phyloP scores from a whole-genome alignment of 2,329 filamentous ascomycete genomes.

The Ceratocystis diversiconidia region DNA sequence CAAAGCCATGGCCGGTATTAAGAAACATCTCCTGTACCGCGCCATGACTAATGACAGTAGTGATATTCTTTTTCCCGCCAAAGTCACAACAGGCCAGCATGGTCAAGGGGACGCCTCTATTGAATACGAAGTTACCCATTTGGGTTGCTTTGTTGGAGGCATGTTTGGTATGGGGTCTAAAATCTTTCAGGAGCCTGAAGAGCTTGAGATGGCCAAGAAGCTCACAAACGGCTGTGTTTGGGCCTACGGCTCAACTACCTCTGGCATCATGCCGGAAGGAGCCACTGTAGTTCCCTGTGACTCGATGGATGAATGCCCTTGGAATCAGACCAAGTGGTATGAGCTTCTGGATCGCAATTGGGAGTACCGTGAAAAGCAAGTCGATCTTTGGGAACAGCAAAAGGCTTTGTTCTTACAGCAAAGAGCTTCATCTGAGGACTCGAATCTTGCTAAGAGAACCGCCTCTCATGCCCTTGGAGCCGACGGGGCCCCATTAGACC shows the following conservation, averaged over 20 bases:
- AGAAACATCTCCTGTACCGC: constrained; percentile 60
- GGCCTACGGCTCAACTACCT: constrained; percentile 47
- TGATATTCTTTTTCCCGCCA: constrained; percentile 62
- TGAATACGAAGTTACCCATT: constrained; percentile 47
- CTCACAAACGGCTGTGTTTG: constrained; percentile 57
- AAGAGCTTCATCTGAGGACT: constrained; percentile 2
- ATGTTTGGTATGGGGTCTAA: constrained; percentile 55
- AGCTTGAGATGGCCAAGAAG: constrained; percentile 48
- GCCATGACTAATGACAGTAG: constrained; percentile 52
- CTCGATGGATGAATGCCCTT: constrained; percentile 34
- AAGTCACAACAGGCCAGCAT: constrained; percentile 35
- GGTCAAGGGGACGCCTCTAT: constrained; percentile 29
- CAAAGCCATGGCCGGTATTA: constrained; percentile 50
- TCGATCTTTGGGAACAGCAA: constrained; percentile 27
- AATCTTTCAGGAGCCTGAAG: constrained; percentile 43
- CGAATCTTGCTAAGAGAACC: not conserved
- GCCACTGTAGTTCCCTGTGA: constrained; percentile 34
- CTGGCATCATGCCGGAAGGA: constrained; percentile 52
- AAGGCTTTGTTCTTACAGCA: constrained; percentile 17
- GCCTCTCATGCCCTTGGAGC: not conserved
- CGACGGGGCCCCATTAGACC: too few species aligned
- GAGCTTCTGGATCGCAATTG: constrained; percentile 34
- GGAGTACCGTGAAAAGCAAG: constrained; percentile 30
- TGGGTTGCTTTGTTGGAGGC: constrained; percentile 55
- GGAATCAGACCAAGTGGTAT: constrained; percentile 36